A percentile compares a stretch with the other conserved stretches of the same genome.
Conservation (phyloP, 768 basidiomycete species). For the Cystofilobasidium macerans region DNA sequence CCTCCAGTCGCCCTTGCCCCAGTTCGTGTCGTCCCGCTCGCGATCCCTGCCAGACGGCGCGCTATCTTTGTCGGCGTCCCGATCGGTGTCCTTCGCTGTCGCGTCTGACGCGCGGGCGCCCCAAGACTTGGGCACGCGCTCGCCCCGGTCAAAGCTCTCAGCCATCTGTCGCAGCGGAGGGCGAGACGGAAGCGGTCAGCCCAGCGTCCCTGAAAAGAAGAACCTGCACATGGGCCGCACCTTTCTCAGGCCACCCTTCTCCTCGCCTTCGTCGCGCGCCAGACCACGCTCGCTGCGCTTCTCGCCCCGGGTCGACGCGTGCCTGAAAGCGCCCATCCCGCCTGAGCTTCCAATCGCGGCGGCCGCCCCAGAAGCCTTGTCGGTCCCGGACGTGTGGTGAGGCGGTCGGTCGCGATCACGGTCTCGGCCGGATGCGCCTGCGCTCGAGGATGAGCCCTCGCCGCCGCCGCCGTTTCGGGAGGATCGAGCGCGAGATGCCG, state of each 20-base stretch:
- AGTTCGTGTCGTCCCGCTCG: conserved; percentile 5
- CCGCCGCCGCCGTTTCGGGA: not conserved
- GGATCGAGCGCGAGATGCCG: not conserved
- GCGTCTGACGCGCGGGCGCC: not conserved
- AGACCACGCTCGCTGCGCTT: conserved; percentile 5
- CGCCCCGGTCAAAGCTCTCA: conserved; percentile 14
- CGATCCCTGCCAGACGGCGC: not conserved
- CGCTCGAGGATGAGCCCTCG: too few species aligned
- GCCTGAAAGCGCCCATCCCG: conserved; percentile 21
- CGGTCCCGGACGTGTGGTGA: not conserved
- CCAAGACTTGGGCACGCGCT: conserved; percentile 17
- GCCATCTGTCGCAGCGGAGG: not conserved
- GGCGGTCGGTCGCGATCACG: conserved; percentile 12
- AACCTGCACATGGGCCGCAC: too few species aligned
- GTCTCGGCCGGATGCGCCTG: not conserved
- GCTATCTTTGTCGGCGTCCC: not conserved
- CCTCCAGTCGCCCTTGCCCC: conserved; percentile 9
- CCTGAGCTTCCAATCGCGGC: conserved; percentile 1
- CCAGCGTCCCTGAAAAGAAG: too few species aligned
- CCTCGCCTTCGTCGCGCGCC: conserved; percentile 9
- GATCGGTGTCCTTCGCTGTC: not conserved
- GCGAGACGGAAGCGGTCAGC: not conserved
- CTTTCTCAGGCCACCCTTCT: conserved; percentile 5
- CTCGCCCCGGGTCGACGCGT: not conserved
- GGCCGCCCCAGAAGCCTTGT: too few species aligned